These are phyloP conservation scores for Paramecium sexaurelia DNA, from an alignment of 73 alveolate species.

Conservation along the genomic window DNA sequence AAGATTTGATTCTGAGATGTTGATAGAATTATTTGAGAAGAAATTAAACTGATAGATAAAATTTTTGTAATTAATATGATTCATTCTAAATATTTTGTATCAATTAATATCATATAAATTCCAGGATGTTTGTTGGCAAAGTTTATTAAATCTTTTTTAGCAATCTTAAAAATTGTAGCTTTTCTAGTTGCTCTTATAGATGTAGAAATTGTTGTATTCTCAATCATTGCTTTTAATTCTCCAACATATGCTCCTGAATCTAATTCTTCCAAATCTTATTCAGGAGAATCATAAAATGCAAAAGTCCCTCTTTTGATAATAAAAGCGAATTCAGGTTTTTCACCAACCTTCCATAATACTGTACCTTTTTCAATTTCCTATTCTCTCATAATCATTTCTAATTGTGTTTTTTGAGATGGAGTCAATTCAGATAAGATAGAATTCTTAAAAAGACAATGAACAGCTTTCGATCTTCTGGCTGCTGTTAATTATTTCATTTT, in stretches of 20 bases:
- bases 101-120: constrained; percentile 25
- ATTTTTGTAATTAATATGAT: background rate
- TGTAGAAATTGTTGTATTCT: constrained; percentile 43
- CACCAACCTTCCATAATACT: constrained; percentile 68
- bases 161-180: constrained; percentile 55
- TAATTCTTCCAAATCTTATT: constrained; percentile 61
- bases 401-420: constrained; percentile 56
- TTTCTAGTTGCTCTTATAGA: constrained; percentile 64
- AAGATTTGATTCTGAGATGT: constrained; percentile 15
- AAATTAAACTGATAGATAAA: background rate
- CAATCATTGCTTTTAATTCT: constrained; percentile 55
- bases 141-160: constrained; percentile 43
- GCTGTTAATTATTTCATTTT: constrained; percentile 56
- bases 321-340: constrained; percentile 61
- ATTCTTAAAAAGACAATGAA: constrained; percentile 53
- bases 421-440: constrained; percentile 48
- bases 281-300: constrained; percentile 68
- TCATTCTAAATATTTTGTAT: constrained; percentile 63
- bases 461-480: constrained; percentile 67
- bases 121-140: constrained; percentile 68
- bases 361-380: constrained; percentile 64
- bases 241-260: constrained; percentile 68
- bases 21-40: background rate
- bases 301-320: constrained; percentile 64
- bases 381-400: constrained; percentile 67